Evolutionary conservation across 805 yeast species (phyloP), one percentile per base, ranked within the genome.

Genomic region (Nakazawaea peltata): DNA sequence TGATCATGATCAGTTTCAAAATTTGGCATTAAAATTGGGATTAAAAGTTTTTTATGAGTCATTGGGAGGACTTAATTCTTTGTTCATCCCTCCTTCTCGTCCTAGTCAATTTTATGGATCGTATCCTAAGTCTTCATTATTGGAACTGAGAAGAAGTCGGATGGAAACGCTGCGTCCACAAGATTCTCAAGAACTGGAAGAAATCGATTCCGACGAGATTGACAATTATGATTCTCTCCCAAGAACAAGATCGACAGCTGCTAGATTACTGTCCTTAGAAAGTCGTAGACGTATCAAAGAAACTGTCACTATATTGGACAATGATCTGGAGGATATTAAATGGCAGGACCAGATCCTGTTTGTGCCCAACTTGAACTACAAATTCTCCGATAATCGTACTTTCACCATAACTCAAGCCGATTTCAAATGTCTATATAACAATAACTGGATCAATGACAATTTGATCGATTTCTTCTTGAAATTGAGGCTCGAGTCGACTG

Each of bases 371-470:
- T 53, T 82, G 33, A 63, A 61, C 22, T 67, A 71, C 43, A 58
- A 57, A 13, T 77, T 86, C 46, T 51, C 57, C 18, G 80, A 77
- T 45, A 70, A 69, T 4, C 67, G 73, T 27, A 54, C 59, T 1
- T 69, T 82, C 43, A 67, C 69, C 4, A 69, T 90, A 7, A 66
- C 77, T 1, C 69, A 74, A 40, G 66, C 72, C 26, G 98, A 92
- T 51, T 85, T 82, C 53, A 74, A 73, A 42, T 81, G 96, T 30
- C 65, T 90, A 8, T 77, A 78, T 49, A 79, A 81, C 39, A 77
- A 78, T 31, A 84, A 82, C 42, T 90, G 95, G 88, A 73, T 92
- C 32, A 90, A 92, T 58, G 98, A 92, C 50, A 72, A 81, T 0
- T 63, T 92, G 33, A 79, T 92, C 37, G 95, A 86, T 54, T 90